Conservation (phyloP, 164 flowering plant species). For the Malania oleifera region DNA sequence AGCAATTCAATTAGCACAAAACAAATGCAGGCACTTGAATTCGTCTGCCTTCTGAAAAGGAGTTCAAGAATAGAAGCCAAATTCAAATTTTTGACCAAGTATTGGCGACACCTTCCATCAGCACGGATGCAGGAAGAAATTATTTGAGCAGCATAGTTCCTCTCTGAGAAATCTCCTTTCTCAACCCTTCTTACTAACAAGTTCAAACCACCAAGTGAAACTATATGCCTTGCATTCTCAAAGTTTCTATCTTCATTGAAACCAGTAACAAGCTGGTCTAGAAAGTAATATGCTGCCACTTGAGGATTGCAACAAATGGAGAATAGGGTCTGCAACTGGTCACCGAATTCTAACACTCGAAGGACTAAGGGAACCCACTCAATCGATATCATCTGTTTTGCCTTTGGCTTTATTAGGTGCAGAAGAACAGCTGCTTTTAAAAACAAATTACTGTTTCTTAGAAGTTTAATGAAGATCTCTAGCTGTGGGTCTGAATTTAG, state of each 20-base stretch:
- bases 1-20: slow-evolving; percentile 43
- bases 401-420: slow-evolving; percentile 54
- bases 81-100: slow-evolving; percentile 43
- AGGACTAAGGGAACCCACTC: slow-evolving; percentile 67
- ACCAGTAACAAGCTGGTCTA: slow-evolving; percentile 55
- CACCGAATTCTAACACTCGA: slow-evolving; percentile 64
- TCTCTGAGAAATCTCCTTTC: slow-evolving; percentile 35
- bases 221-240: slow-evolving; percentile 54
- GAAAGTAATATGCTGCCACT: slow-evolving; percentile 55
- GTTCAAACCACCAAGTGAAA: slow-evolving; percentile 55
- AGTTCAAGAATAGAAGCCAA: slow-evolving; percentile 43
- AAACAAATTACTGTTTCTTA: slow-evolving; percentile 45
- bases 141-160: slow-evolving; percentile 34
- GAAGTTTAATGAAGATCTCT: slow-evolving; percentile 41
- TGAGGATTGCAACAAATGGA: slow-evolving; percentile 44
- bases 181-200: slow-evolving; percentile 41
- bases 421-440: slow-evolving; percentile 59
- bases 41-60: slow-evolving; percentile 21
- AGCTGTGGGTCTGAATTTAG: slow-evolving; percentile 62
- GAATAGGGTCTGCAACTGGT: slow-evolving; percentile 50
- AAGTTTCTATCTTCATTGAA: slow-evolving; percentile 50
- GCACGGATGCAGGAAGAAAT: slow-evolving; percentile 48
- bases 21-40: slow-evolving; percentile 22
- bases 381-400: slow-evolving; percentile 55
- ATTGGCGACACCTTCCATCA: slow-evolving; percentile 51